Conservation (phyloP, 129 eudicot species). For the Ambrosia artemisiifolia region DNA sequence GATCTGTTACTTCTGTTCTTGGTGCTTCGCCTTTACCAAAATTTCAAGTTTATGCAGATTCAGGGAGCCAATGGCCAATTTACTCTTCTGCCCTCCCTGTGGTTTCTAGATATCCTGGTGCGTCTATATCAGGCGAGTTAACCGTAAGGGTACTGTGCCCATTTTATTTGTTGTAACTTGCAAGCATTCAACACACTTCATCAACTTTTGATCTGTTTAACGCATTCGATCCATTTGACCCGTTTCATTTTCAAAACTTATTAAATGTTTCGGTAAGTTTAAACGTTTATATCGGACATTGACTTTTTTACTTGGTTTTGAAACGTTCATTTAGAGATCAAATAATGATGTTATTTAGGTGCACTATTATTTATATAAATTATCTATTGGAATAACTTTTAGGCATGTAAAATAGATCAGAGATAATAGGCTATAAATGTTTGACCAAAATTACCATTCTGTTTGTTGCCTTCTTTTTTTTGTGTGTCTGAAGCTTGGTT, state of each 20-base stretch:
- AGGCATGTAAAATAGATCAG: too few species aligned
- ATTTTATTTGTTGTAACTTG: background rate
- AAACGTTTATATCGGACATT: background rate
- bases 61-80: conserved; percentile 71
- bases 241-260: background rate
- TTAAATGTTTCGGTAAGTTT: background rate
- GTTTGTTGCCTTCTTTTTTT: too few species aligned
- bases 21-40: conserved; percentile 61
- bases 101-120: conserved; percentile 68
- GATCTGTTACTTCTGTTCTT: conserved; percentile 60
- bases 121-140: conserved; percentile 68
- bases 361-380: too few species aligned
- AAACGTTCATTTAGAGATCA: too few species aligned
- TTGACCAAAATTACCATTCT: too few species aligned
- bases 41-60: conserved; percentile 62
- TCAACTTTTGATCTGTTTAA: conserved; percentile 5
- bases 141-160: conserved; percentile 68
- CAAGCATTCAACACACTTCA: background rate
- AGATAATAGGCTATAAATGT: too few species aligned
- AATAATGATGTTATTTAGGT: too few species aligned
- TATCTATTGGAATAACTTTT: too few species aligned
- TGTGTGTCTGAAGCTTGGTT: too few species aligned
- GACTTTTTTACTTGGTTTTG: too few species aligned
- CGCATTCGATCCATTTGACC: background rate
- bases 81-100: conserved; percentile 71